Conservation (phyloP, 371 early-diverging fungal species). For the Conidiobolus incongruus region DNA sequence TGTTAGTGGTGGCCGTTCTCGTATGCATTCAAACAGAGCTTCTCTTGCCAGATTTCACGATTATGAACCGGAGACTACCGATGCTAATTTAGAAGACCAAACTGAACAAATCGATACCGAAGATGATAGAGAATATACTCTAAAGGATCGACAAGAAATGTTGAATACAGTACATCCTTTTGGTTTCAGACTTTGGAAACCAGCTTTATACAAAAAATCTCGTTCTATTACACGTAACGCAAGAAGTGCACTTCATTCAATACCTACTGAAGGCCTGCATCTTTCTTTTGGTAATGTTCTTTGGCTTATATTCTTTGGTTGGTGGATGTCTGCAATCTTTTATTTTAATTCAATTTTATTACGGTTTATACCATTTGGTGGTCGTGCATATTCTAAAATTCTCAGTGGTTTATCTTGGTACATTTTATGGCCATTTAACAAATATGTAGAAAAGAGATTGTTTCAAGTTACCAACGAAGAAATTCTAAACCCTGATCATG, state of each 20-base stretch:
- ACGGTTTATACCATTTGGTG: constrained; percentile 19
- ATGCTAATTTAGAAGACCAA: constrained; percentile 5
- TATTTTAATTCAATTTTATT: constrained; percentile 21
- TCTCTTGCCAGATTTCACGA: no score
- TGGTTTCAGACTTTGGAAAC: constrained; percentile 91
- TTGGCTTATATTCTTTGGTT: constrained; percentile 74
- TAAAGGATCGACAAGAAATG: constrained; percentile 43
- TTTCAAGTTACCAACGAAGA: constrained; percentile 7
- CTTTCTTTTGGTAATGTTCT: constrained; percentile 59
- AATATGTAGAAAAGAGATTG: constrained; percentile 61
- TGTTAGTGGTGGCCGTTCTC: no score
- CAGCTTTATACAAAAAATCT: constrained; percentile 85
- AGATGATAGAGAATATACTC: constrained; percentile 26
- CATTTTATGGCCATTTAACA: constrained; percentile 84
- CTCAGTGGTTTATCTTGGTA: constrained; percentile 41
- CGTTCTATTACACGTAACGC: constrained; percentile 59
- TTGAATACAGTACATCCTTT: constrained; percentile 71
- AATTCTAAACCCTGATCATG: no score
- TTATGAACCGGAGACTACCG: not conserved
- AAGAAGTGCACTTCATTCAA: constrained; percentile 55
- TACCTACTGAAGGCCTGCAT: constrained; percentile 31
- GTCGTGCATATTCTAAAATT: constrained; percentile 25
- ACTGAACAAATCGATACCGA: constrained; percentile 10
- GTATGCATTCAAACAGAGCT: no score
- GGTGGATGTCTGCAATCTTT: constrained; percentile 58